These are phyloP conservation scores for Salvia sclarea DNA, from an alignment of 305 asterid genomes.

Conservation along the genomic window DNA sequence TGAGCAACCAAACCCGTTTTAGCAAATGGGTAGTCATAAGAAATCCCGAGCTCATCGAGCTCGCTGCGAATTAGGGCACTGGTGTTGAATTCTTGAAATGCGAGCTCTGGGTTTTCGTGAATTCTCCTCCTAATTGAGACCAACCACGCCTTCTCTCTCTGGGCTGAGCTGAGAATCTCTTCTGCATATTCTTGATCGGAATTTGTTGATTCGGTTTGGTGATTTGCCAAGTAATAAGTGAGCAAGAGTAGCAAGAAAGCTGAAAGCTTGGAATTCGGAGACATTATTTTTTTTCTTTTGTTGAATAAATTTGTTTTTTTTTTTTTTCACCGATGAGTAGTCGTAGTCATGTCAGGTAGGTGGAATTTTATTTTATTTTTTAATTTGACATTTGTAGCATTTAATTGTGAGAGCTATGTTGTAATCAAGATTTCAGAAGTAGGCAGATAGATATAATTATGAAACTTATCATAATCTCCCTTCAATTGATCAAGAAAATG, in stretches of 20 bases:
- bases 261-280: conserved; percentile 15
- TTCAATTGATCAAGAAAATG: no score
- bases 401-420: no score
- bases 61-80: conserved; percentile 69
- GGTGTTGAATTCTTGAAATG: conserved; percentile 67
- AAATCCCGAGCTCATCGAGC: conserved; percentile 59
- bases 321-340: neutral
- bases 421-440: no score
- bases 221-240: conserved; percentile 1
- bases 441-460: no score
- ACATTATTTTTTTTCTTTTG: conserved; percentile 31
- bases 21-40: conserved; percentile 66
- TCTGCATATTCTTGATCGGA: conserved; percentile 42
- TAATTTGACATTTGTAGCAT: no score
- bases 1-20: conserved; percentile 79
- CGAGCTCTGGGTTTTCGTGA: conserved; percentile 72
- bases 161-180: conserved; percentile 53
- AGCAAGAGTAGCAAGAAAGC: conserved; percentile 18
- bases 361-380: no score
- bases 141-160: conserved; percentile 49
- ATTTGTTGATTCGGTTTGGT: conserved; percentile 18
- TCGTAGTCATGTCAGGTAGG: no score
- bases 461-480: no score
- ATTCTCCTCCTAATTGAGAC: conserved; percentile 63
- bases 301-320: no score